A percentile compares a stretch with the other conserved stretches of the same genome.
These are phyloP conservation scores for Amoeboaphelidium protococcarum DNA, from an alignment of 371 early-diverging fungal genomes.

Conservation along the genomic window DNA sequence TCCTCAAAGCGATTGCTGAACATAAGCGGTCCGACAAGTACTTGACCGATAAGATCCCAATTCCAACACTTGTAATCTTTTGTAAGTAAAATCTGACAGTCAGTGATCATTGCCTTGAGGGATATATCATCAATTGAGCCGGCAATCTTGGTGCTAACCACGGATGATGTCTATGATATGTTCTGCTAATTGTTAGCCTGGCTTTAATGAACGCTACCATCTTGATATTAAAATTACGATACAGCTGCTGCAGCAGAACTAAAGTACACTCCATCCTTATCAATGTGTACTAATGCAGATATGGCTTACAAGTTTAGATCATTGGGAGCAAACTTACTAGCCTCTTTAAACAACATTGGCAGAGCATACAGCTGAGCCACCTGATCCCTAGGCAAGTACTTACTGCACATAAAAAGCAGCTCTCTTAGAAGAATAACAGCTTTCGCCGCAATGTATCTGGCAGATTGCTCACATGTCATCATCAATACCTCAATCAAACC, in stretches of 20 bases:
- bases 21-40: constrained; percentile 42
- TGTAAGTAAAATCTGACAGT: constrained; percentile 12
- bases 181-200: no score
- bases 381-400: constrained; percentile 28
- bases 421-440: constrained; percentile 44
- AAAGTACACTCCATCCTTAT: no score
- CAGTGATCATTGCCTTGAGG: no score
- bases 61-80: constrained; percentile 58
- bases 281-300: neutral
- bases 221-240: no score
- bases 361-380: constrained; percentile 24
- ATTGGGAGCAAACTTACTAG: constrained; percentile 1
- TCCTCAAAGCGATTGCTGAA: constrained; percentile 49
- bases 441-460: constrained; percentile 16
- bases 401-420: constrained; percentile 38
- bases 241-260: no score
- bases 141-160: no score
- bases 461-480: constrained; percentile 12
- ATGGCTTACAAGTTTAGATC: neutral
- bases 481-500: constrained; percentile 38
- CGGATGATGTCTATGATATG: no score
- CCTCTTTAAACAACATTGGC: constrained; percentile 4
- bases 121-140: no score
- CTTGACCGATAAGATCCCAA: constrained; percentile 43
- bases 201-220: no score